phyloP scores from a whole-genome alignment of 2,329 filamentous ascomycete genomes.

The Alternaria sp. region DNA sequence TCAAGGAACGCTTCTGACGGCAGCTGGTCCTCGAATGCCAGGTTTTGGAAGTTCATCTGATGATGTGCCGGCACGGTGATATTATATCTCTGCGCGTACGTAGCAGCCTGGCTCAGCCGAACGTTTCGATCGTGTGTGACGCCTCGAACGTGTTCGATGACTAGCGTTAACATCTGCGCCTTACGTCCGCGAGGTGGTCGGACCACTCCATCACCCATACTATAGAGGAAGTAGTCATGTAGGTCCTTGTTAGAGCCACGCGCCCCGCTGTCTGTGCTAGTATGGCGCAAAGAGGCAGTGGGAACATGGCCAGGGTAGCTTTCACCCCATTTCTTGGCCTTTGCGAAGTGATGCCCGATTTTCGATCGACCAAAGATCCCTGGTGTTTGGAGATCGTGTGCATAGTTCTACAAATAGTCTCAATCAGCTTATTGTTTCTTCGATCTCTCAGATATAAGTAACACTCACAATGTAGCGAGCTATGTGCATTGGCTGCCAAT shows the following conservation, averaged over 20 bases:
- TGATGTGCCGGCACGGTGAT: conserved; percentile 3
- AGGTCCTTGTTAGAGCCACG: background rate
- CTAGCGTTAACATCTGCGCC: conserved; percentile 10
- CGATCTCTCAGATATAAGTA: background rate
- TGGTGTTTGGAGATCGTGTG: background rate
- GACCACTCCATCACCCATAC: conserved; percentile 15
- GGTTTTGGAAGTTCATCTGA: conserved; percentile 1
- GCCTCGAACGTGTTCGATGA: conserved; percentile 11
- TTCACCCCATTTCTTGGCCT: background rate
- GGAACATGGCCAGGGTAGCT: background rate
- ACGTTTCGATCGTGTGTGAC: conserved; percentile 5
- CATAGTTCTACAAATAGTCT: background rate
- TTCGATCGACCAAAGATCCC: background rate
- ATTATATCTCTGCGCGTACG: background rate
- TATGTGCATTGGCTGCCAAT: conserved; percentile 5
- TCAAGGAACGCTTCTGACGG: background rate
- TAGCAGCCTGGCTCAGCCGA: conserved; percentile 9
- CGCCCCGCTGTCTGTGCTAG: conserved; percentile 5
- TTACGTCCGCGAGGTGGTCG: conserved; percentile 1
- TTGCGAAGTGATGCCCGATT: conserved; percentile 6
- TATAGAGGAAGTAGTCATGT: conserved; percentile 14
- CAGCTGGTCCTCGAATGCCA: conserved; percentile 3
- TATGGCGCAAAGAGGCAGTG: conserved; percentile 2
- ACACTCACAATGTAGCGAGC: conserved; percentile 6
- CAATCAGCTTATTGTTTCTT: background rate